Base-by-base conservation (phyloP, 192 early-diverging fungal species). In the Phycomyces blakesleeanus region DNA sequence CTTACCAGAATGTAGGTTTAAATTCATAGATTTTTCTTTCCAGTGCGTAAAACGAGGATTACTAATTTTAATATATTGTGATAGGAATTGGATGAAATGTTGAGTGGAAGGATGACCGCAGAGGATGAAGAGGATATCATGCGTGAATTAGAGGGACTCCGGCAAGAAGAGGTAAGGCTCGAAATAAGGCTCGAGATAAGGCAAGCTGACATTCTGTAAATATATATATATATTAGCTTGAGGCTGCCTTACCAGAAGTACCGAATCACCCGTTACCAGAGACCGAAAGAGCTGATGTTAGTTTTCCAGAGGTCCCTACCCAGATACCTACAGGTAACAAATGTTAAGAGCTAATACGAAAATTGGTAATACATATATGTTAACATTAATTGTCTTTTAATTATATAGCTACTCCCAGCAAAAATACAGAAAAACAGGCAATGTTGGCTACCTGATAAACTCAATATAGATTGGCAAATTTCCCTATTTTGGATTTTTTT, bases 91-190 rank as follows among this genome's bases (percentile, higher is more conserved):
- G 85, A 87, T 47, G 88, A 97, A 41, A 55, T 93, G 16, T 72
- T 98, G 24, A 81, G 83, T 38, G 77, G 80, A n/a, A 78, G 82
- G 26, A 78, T 98, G 41, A 85, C 91, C 14, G 75, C 75, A 3
- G 89, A 93, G 21, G 95, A 95, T 67, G 93, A 95, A 54, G 92
- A 93, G 41, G 91, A 90, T 6, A 90, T 95, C 38, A 73, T 89
- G 72, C 68, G 69, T 20, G 91, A 98, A 76, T 76, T 98, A 29
- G 92, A 91, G 39, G 74, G 74, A 73, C 75, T 93, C 18, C 73
- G 82, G 60, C 74, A 62, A 29, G 27, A 66, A 58, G 73, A 75
- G 64, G 73, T 69, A 59, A 51, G 25, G 38, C n/a, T n/a, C 40
- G n/a, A 25, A 29, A 29, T 55, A 39, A 29, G 40, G 34, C 0